Evolutionary conservation across 768 basidiomycete genomes (phyloP), one percentile per base, ranked within the genome.

Genomic region (Suillus cothurnatus): DNA sequence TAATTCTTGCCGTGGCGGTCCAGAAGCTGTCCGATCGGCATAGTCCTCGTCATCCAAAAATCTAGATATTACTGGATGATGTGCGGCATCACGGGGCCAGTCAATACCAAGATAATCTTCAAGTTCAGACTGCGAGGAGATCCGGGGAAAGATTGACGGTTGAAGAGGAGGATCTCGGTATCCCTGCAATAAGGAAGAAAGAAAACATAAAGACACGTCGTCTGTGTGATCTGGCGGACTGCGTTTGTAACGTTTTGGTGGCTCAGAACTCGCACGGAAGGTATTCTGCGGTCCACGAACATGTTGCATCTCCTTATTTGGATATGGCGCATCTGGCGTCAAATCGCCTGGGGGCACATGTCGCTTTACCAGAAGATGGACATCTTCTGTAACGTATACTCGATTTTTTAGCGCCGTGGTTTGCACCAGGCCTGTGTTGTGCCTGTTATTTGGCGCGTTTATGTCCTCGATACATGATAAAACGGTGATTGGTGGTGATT

Each of bases 271-370:
- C 39, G 64, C 61, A 31, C 69, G 50, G 68, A 80, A 81, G n/a
- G 64, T 65, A 49, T 75, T 81, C 71, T 90, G 88, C 21, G 78
- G 73, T 41, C 88, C 89, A 68, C 83, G 86, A 67, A 89, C 81
- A 76, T 92, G 91, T 71, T 90, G 89, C 19, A 77, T 79, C 28
- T 78, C 75, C 55, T 69, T 69, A 68, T 78, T 77, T 36, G 90
- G 91, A 70, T 82, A 85, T 26, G 85, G 85, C 0, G 77, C 79
- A 21, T 66, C 65, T 26, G 62, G 64, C n/a, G 45, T 31, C 45
- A 32, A 47, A 36, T 45, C 61, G 12, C 55, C 31, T 23, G n/a
- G 23, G 4, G 8, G 61, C 6, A 21, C 34, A 31, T 28, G 63
- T 34, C 60, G 60, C 41, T 45, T 64, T 14, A 43, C 31, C 17